phyloP scores from a whole-genome alignment of 306 rosid genomes.

The cucumber (Cucumis sativus) region Cucumber_9930_V3 NC_026656.2:13696001-13696500 shows the following conservation, averaged over 20 bases:
- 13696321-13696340: slow-evolving; percentile 54
- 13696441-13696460: background rate
- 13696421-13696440: background rate
- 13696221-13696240: slow-evolving; percentile 94
- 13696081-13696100: slow-evolving; percentile 89
- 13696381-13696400: slow-evolving; percentile 70
- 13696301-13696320: slow-evolving; percentile 19
- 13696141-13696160: slow-evolving; percentile 16
- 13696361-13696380: slow-evolving; percentile 81
- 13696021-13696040: too few species aligned
- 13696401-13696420: slow-evolving; percentile 6
- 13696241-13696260: slow-evolving; percentile 40
- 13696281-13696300: background rate
- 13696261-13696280: slow-evolving; percentile 7
- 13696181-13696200: background rate
- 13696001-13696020: background rate
- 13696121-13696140: slow-evolving; percentile 91
- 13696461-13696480: background rate
- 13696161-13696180: background rate
- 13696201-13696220: slow-evolving; percentile 87
- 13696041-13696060: background rate
- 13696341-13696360: slow-evolving; percentile 72
- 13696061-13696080: slow-evolving; percentile 34
- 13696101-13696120: slow-evolving; percentile 81
- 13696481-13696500: background rate